phyloP scores from a whole-genome alignment of 2,329 filamentous ascomycete species.

The Botryosphaeria agaves region DNA sequence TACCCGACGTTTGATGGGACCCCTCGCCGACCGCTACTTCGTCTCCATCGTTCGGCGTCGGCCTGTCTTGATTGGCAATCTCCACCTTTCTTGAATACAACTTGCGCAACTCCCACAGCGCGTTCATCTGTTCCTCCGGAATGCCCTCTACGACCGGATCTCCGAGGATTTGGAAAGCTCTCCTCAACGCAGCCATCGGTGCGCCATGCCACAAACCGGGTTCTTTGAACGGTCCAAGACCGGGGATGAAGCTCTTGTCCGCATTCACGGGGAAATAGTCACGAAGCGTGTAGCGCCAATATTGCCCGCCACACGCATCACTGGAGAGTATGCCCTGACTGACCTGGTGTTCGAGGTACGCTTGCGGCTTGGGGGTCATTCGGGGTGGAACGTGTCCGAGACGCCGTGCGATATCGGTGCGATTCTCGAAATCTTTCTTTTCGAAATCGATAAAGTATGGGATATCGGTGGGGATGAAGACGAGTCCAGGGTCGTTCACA shows the following conservation, averaged over 20 bases:
- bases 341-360: not conserved
- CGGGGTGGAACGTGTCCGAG: not conserved
- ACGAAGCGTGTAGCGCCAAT: conserved; percentile 1
- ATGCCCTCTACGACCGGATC: not conserved
- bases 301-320: conserved; percentile 1
- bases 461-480: conserved; percentile 2
- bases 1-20: not conserved
- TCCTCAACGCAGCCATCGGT: conserved; percentile 1
- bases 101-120: conserved; percentile 1
- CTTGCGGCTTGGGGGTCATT: conserved; percentile 1
- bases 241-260: conserved; percentile 1
- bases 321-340: not conserved
- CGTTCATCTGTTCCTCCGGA: not conserved
- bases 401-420: conserved; percentile 1
- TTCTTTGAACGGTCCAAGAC: conserved; percentile 1
- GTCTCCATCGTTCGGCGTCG: not conserved
- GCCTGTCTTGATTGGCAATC: not conserved
- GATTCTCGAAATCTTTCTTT: conserved; percentile 1
- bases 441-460: conserved; percentile 3
- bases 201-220: conserved; percentile 1
- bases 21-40: not conserved
- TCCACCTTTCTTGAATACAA: conserved; percentile 1
- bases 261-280: not conserved
- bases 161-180: not conserved
- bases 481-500: conserved; percentile 1